These are phyloP conservation scores for Eurotiales sp. DNA, from an alignment of 2,329 filamentous ascomycete genomes.

Conservation along the genomic window DNA sequence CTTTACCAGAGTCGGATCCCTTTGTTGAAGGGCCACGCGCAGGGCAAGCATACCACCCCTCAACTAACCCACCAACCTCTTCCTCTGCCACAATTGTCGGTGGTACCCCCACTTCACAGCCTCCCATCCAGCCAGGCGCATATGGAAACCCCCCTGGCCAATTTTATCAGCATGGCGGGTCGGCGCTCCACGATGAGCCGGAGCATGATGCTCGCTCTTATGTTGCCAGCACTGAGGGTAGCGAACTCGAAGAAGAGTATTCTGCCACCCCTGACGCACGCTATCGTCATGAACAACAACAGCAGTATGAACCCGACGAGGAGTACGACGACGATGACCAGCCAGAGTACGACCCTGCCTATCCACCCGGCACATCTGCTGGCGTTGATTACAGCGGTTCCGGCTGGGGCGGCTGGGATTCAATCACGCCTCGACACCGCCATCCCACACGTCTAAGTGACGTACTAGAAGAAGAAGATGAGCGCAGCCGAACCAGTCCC, in stretches of 20 bases:
- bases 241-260: conserved; percentile 67
- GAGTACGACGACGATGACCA: conserved; percentile 50
- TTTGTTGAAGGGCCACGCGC: conserved; percentile 48
- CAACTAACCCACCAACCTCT: conserved; percentile 29
- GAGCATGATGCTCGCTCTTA: conserved; percentile 47
- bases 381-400: conserved; percentile 63
- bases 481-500: conserved; percentile 67
- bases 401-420: conserved; percentile 71
- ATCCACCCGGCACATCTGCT: conserved; percentile 22
- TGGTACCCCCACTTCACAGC: conserved; percentile 22
- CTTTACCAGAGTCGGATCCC: conserved; percentile 59
- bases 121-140: conserved; percentile 8
- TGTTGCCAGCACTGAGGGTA: conserved; percentile 48
- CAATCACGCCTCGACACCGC: conserved; percentile 68
- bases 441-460: conserved; percentile 86
- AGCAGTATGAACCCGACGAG: conserved; percentile 50
- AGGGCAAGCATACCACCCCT: conserved; percentile 29
- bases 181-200: conserved; percentile 33
- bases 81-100: conserved; percentile 24
- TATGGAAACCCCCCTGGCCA: conserved; percentile 24
- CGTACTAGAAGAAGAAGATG: conserved; percentile 81
- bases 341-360: conserved; percentile 39
- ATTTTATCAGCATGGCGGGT: conserved; percentile 39
- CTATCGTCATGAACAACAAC: conserved; percentile 58
- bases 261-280: conserved; percentile 58